phyloP scores from a whole-genome alignment of 2,329 filamentous ascomycete species.

The Pseudomassariella vexata region DNA sequence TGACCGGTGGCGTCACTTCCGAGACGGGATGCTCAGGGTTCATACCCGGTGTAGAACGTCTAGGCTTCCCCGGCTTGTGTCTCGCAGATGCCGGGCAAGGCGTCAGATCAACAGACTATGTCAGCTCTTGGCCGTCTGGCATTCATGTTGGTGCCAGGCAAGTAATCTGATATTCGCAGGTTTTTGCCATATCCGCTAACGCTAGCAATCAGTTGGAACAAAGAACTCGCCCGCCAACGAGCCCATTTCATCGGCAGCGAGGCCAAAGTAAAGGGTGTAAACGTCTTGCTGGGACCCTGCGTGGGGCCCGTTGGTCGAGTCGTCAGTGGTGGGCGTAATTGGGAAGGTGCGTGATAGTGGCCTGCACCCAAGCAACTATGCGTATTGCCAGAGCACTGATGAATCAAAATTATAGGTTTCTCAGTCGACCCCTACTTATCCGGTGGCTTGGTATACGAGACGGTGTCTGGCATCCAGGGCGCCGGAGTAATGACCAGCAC shows the following conservation, averaged over 20 bases:
- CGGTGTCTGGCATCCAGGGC: conserved; percentile 33
- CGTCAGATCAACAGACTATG: conserved; percentile 11
- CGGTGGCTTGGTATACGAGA: conserved; percentile 40
- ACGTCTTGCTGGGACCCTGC: conserved; percentile 63
- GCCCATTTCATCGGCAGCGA: conserved; percentile 62
- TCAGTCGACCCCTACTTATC: conserved; percentile 54
- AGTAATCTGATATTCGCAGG: not conserved
- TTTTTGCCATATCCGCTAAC: not conserved
- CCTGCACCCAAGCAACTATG: not conserved
- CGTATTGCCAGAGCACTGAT: not conserved
- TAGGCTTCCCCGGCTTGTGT: conserved; percentile 12
- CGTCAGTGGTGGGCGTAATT: conserved; percentile 46
- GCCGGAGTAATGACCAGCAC: conserved; percentile 19
- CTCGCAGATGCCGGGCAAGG: conserved; percentile 12
- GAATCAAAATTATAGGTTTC: conserved; percentile 8
- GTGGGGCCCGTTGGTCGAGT: conserved; percentile 48
- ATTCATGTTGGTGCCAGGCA: conserved; percentile 12
- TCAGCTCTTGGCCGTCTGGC: conserved; percentile 10
- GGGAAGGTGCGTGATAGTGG: conserved; percentile 29
- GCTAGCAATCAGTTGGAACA: conserved; percentile 54
- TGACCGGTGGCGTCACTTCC: conserved; percentile 9
- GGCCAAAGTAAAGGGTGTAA: conserved; percentile 59
- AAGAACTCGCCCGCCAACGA: conserved; percentile 52
- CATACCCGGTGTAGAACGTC: conserved; percentile 10
- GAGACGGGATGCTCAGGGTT: conserved; percentile 11